A percentile compares a stretch with the other conserved stretches of the same genome.
Conservation (phyloP, 495 filamentous ascomycete species). For the Tuber brumale region DNA sequence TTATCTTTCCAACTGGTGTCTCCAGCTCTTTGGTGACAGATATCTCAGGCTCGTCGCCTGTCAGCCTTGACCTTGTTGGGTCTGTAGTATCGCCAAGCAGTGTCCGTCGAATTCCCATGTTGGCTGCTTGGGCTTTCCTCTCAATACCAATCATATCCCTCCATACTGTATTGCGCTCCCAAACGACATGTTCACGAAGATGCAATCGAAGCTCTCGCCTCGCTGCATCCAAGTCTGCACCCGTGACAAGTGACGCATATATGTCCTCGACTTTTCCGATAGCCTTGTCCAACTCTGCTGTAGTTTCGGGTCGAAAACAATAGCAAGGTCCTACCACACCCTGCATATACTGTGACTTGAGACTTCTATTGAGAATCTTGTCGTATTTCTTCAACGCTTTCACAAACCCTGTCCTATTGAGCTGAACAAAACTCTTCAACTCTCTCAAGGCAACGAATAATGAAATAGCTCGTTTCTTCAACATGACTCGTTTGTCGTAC, state of each 20-base stretch:
- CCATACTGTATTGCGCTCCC: constrained; percentile 99
- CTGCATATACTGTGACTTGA: constrained; percentile 69
- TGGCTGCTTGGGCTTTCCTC: constrained; percentile 89
- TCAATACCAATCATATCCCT: constrained; percentile 98
- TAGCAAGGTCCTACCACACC: constrained; percentile 63
- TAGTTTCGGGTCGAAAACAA: constrained; percentile 66
- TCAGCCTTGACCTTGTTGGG: constrained; percentile 60
- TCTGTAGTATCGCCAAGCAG: constrained; percentile 71
- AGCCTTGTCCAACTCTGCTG: constrained; percentile 60
- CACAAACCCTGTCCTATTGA: constrained; percentile 91
- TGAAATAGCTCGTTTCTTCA: constrained; percentile 84
- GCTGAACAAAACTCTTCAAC: constrained; percentile 87
- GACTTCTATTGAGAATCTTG: constrained; percentile 77
- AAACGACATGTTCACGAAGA: constrained; percentile 93
- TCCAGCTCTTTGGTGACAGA: constrained; percentile 56
- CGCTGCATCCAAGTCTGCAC: constrained; percentile 66
- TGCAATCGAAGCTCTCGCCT: constrained; percentile 82
- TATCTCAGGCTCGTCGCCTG: constrained; percentile 71
- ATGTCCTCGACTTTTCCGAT: constrained; percentile 66
- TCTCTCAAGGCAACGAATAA: constrained; percentile 92
- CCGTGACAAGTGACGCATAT: constrained; percentile 74
- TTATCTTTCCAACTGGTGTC: constrained; percentile 75
- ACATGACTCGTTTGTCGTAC: constrained; percentile 71
- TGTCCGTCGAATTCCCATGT: constrained; percentile 70
- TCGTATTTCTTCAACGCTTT: constrained; percentile 99